Conservation (phyloP, 208 protist species). For the Wallacemonas sp. region DNA sequence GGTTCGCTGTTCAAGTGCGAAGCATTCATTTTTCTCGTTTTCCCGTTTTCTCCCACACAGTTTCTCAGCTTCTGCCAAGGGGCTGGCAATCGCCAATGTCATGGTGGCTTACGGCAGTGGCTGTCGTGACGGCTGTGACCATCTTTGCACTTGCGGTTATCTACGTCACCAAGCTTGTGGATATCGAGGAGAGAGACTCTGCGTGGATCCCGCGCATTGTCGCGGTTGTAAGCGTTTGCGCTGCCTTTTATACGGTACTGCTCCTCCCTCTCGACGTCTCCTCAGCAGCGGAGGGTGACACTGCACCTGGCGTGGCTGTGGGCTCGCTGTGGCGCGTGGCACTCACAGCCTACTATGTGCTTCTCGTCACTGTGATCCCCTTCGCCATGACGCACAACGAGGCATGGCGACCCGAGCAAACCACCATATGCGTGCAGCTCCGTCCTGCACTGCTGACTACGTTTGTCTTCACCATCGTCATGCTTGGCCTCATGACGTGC, state of each 20-base stretch:
- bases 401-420: slow-evolving; percentile 60
- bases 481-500: slow-evolving; percentile 26
- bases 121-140: slow-evolving; percentile 19
- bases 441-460: slow-evolving; percentile 6
- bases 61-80: too few species aligned
- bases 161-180: neutral
- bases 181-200: neutral
- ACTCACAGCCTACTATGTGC: slow-evolving; percentile 16
- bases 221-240: slow-evolving; percentile 36
- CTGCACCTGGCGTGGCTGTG: neutral
- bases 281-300: slow-evolving; percentile 28
- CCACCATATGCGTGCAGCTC: slow-evolving; percentile 22
- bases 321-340: slow-evolving; percentile 20
- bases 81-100: too few species aligned
- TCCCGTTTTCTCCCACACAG: too few species aligned
- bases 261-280: slow-evolving; percentile 93
- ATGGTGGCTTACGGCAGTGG: slow-evolving; percentile 52
- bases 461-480: slow-evolving; percentile 14
- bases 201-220: slow-evolving; percentile 19
- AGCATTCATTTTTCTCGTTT: slow-evolving; percentile 14
- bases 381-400: slow-evolving; percentile 69
- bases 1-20: neutral
- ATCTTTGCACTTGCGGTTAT: neutral
- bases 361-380: slow-evolving; percentile 11
- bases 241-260: slow-evolving; percentile 73